These are phyloP conservation scores for Thalassiosira livingstoniorum DNA, from an alignment of 352 stramenopile genomes.

Conservation along the genomic window DNA sequence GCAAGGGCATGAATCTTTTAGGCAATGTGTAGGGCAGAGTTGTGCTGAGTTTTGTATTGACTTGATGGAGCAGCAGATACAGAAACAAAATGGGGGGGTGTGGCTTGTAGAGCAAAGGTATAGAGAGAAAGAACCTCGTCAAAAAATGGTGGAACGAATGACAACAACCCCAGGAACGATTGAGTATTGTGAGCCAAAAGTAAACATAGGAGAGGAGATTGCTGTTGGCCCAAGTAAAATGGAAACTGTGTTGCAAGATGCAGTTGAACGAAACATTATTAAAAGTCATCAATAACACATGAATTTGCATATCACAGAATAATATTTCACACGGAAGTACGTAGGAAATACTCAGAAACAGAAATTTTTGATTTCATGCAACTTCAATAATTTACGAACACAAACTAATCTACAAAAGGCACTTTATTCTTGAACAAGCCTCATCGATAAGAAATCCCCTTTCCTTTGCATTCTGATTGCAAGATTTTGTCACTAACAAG, in stretches of 20 bases:
- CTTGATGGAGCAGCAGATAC: constrained; percentile 49
- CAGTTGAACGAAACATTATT: not conserved
- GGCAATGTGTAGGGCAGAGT: constrained; percentile 71
- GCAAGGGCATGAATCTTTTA: constrained; percentile 75
- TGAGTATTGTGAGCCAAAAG: not conserved
- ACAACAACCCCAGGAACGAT: not conserved
- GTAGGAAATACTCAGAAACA: not conserved
- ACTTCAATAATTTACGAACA: not conserved
- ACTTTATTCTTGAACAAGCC: too few species aligned
- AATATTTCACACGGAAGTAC: not conserved
- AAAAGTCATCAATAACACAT: not conserved
- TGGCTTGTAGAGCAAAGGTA: constrained; percentile 66
- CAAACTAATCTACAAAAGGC: not conserved
- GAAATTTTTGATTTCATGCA: not conserved
- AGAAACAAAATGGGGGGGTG: constrained; percentile 36
- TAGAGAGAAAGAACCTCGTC: constrained; percentile 30
- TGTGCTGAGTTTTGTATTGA: constrained; percentile 79
- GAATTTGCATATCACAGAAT: not conserved
- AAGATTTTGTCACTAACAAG: not conserved
- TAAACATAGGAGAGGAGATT: not conserved
- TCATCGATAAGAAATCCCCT: too few species aligned
- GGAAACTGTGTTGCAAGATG: not conserved
- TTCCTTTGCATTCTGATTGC: not conserved
- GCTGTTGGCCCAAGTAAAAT: not conserved
- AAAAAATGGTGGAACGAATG: constrained; percentile 51